Evolutionary conservation across 345 rosid species (phyloP).

Genomic region (Physaria fendleri): DNA sequence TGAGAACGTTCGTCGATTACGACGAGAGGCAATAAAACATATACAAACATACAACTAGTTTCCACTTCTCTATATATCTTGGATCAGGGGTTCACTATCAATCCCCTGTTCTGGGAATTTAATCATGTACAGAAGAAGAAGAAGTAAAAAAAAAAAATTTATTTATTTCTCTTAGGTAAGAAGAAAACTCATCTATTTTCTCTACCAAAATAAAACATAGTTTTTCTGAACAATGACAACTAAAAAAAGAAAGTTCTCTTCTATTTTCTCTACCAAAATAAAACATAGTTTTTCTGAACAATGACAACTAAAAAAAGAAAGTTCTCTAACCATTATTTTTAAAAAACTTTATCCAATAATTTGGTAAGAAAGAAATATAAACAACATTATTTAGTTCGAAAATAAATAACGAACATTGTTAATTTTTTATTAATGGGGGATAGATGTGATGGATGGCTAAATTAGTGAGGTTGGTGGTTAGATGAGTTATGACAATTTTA

Average conservation of each 20-base stretch:
- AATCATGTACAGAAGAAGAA: too few species aligned
- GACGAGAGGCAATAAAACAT: too few species aligned
- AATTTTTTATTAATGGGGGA: neutral
- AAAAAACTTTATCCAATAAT: slow-evolving; percentile 9
- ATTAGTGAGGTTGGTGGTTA: slow-evolving; percentile 22
- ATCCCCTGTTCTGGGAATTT: too few species aligned
- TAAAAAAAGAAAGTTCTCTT: neutral
- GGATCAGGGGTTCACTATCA: too few species aligned
- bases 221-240: neutral
- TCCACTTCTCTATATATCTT: too few species aligned
- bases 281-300: neutral
- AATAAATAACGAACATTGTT: neutral
- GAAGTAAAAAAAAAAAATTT: neutral
- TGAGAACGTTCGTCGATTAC: too few species aligned
- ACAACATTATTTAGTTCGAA: neutral
- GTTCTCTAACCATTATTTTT: neutral
- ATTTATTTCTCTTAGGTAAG: neutral
- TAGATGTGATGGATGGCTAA: slow-evolving; percentile 23
- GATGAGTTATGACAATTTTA: slow-evolving; percentile 11
- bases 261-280: slow-evolving; percentile 5
- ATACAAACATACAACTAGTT: too few species aligned
- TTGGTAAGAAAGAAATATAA: slow-evolving; percentile 13
- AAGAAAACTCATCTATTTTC: neutral
- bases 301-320: neutral
- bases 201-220: neutral